phyloP scores from a whole-genome alignment of 2,329 filamentous ascomycete genomes.

The Penicillium concentricum region DNA sequence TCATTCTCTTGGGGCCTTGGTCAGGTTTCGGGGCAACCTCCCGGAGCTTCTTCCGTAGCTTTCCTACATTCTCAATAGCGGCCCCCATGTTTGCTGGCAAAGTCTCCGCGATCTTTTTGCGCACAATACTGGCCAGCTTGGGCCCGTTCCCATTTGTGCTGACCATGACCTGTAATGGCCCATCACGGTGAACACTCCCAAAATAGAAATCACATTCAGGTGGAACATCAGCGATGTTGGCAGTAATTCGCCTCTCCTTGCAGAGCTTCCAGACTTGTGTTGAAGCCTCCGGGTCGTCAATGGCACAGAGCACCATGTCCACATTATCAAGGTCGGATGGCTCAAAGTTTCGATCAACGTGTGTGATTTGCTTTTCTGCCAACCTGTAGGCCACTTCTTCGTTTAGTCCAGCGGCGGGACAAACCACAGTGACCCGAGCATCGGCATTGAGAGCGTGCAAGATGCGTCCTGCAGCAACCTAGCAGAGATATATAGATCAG shows the following conservation, averaged over 20 bases:
- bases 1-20: conserved; percentile 84
- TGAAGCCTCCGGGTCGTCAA: conserved; percentile 92
- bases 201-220: conserved; percentile 99
- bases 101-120: conserved; percentile 73
- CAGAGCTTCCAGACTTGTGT: conserved; percentile 90
- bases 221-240: conserved; percentile 96
- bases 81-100: conserved; percentile 78
- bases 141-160: conserved; percentile 97
- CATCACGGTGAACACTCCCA: conserved; percentile 90
- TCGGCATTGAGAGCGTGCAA: conserved; percentile 94
- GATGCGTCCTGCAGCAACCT: conserved; percentile 95
- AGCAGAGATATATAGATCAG: conserved; percentile 24
- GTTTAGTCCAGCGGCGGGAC: conserved; percentile 76
- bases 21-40: conserved; percentile 69
- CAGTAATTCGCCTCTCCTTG: conserved; percentile 77
- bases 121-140: conserved; percentile 80
- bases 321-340: conserved; percentile 77
- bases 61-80: conserved; percentile 81
- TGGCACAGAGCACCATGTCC: conserved; percentile 87
- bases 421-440: conserved; percentile 82
- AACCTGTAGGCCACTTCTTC: conserved; percentile 84
- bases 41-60: conserved; percentile 74
- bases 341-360: conserved; percentile 80
- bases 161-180: conserved; percentile 96
- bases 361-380: conserved; percentile 69